phyloP scores from a whole-genome alignment of 208 protist genomes.

The Crithidia brevicula region DNA sequence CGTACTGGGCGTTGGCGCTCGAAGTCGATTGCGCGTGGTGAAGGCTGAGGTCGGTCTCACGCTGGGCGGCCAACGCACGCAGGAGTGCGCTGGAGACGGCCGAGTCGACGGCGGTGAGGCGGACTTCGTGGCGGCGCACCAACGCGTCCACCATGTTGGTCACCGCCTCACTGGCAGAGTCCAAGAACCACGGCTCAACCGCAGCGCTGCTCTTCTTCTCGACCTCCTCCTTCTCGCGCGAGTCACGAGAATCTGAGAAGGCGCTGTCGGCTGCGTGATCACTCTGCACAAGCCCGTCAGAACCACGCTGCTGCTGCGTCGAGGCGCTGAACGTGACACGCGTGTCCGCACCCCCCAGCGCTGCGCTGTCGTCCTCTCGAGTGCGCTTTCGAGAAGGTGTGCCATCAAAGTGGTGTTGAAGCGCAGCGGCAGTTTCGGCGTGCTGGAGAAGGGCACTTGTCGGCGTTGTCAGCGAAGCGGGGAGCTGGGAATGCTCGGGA shows the following conservation, averaged over 20 bases:
- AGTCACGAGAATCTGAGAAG: not conserved
- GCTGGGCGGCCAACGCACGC: constrained; percentile 24
- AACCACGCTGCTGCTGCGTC: not conserved
- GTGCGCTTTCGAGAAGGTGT: constrained; percentile 6
- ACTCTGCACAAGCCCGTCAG: constrained; percentile 4
- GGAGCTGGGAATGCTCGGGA: not conserved
- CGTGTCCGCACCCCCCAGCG: not conserved
- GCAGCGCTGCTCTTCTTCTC: not conserved
- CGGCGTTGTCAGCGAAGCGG: constrained; percentile 13
- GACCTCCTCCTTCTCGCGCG: not conserved
- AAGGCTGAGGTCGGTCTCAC: constrained; percentile 9
- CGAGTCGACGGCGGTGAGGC: constrained; percentile 24
- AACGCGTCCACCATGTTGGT: constrained; percentile 30
- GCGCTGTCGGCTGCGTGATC: not conserved
- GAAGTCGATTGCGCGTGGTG: not conserved
- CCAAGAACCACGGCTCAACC: constrained; percentile 15
- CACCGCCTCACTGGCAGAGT: constrained; percentile 23
- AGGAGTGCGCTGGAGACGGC: constrained; percentile 25
- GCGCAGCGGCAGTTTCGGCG: not conserved
- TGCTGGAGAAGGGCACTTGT: constrained; percentile 13
- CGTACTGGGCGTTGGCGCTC: not conserved
- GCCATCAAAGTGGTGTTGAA: not conserved
- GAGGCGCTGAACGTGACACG: not conserved
- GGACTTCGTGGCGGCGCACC: constrained; percentile 28
- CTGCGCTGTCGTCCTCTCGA: not conserved